Conservation (phyloP, 225 moss, liverwort and hornwort species). For the Asterella californica region DNA sequence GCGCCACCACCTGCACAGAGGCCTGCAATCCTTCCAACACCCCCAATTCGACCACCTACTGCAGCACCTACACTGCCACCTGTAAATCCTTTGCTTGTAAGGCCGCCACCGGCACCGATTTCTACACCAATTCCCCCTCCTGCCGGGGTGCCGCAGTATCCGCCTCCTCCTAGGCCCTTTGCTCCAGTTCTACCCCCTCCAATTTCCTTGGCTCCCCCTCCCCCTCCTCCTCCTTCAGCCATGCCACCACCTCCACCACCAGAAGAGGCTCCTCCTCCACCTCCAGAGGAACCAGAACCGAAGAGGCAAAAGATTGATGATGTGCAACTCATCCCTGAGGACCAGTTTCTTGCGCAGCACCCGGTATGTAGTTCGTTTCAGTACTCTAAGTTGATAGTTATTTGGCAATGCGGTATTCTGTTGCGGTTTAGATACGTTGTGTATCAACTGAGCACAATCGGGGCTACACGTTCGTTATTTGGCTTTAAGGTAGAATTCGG, state of each 20-base stretch:
- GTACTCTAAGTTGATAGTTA: no score
- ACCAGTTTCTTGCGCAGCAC: conserved; percentile 97
- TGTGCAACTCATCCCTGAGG: conserved; percentile 74
- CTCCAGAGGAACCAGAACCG: conserved; percentile 97
- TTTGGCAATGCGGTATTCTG: no score
- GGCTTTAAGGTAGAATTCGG: no score
- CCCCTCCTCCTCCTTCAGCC: conserved; percentile 72
- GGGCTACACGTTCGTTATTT: no score
- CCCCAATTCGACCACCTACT: conserved; percentile 53
- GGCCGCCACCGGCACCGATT: conserved; percentile 46
- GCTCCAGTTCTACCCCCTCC: conserved; percentile 42
- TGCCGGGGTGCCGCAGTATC: conserved; percentile 63
- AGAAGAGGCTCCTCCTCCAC: conserved; percentile 91
- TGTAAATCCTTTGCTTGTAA: conserved; percentile 59
- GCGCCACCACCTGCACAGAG: conserved; percentile 57
- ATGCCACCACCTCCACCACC: conserved; percentile 96
- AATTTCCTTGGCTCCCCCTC: conserved; percentile 60
- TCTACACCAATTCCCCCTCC: conserved; percentile 56
- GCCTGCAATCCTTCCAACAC: conserved; percentile 68
- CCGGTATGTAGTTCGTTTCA: conserved; percentile 53
- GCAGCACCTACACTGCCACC: conserved; percentile 53
- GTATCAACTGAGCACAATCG: no score
- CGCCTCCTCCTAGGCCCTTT: conserved; percentile 70
- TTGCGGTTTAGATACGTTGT: no score
- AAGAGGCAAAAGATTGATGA: conserved; percentile 97